Percentiles rank a stretch among this genome's conserved stretches.
phyloP scores from a whole-genome alignment of 2,329 filamentous ascomycete genomes.

The Coniella vitis region DNA sequence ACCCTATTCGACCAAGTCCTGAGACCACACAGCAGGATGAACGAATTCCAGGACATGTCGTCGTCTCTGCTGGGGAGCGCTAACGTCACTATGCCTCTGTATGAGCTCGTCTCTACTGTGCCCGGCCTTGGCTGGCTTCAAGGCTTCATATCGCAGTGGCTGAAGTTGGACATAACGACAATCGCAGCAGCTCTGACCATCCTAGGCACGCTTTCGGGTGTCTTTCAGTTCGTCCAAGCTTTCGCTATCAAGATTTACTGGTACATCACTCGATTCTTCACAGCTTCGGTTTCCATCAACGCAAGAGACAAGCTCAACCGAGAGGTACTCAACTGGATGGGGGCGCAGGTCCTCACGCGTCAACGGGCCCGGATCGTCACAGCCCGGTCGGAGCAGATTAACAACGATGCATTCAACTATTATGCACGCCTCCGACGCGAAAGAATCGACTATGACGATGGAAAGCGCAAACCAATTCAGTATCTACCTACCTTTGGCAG shows the following conservation, averaged over 20 bases:
- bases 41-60: slow-evolving; percentile 1
- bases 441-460: slow-evolving; percentile 25
- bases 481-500: slow-evolving; percentile 32
- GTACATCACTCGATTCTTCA: slow-evolving; percentile 30
- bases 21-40: not conserved
- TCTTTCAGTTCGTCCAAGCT: slow-evolving; percentile 24
- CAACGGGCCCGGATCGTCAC: slow-evolving; percentile 28
- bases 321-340: slow-evolving; percentile 33
- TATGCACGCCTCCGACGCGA: slow-evolving; percentile 21
- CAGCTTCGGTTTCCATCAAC: slow-evolving; percentile 30
- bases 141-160: slow-evolving; percentile 28
- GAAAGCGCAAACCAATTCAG: slow-evolving; percentile 29
- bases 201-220: slow-evolving; percentile 27
- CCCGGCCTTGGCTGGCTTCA: slow-evolving; percentile 25
- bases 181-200: slow-evolving; percentile 28
- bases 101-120: slow-evolving; percentile 21
- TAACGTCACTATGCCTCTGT: slow-evolving; percentile 8
- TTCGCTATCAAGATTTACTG: slow-evolving; percentile 27
- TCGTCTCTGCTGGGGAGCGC: slow-evolving; percentile 1
- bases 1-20: too few species aligned
- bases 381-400: slow-evolving; percentile 26
- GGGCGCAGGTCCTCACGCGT: slow-evolving; percentile 26
- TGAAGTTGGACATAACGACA: slow-evolving; percentile 28
- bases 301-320: slow-evolving; percentile 31
- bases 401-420: slow-evolving; percentile 26